Conservation (phyloP, 768 basidiomycete species). For the Trametopsis cervina region DNA sequence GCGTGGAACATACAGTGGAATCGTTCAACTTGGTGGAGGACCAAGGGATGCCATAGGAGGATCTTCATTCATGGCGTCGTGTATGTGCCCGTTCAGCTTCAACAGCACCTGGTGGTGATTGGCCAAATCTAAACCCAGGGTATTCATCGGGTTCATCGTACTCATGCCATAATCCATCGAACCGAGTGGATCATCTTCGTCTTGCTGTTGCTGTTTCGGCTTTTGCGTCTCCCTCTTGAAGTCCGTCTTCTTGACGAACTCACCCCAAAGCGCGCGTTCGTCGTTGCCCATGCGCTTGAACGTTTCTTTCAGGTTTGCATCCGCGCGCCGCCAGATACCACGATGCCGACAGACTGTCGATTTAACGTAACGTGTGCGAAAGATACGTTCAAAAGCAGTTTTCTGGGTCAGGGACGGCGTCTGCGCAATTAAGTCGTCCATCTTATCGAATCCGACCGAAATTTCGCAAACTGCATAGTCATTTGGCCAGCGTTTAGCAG, state of each 20-base stretch:
- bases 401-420: constrained; percentile 48
- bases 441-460: constrained; percentile 49
- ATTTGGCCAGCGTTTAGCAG: constrained; percentile 63
- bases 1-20: too few relatives aligned
- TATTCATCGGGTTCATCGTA: not conserved
- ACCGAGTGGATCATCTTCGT: not conserved
- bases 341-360: constrained; percentile 67
- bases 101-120: not conserved
- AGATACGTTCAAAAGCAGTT: constrained; percentile 63
- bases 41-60: too few relatives aligned
- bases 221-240: constrained; percentile 40
- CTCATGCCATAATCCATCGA: not conserved
- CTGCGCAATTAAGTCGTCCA: constrained; percentile 31
- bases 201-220: constrained; percentile 3
- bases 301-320: constrained; percentile 35
- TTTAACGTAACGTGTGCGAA: constrained; percentile 66
- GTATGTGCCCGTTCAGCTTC: not conserved
- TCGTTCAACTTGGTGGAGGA: too few relatives aligned
- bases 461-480: constrained; percentile 68
- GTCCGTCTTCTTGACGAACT: constrained; percentile 46
- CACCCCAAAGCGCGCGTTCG: constrained; percentile 61
- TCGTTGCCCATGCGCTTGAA: constrained; percentile 49
- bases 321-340: constrained; percentile 59
- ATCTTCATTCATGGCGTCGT: not conserved
- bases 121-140: not conserved